Evolutionary conservation across 2,329 filamentous ascomycete genomes (phyloP).

Genomic region (Exophiala alcalophila): DNA sequence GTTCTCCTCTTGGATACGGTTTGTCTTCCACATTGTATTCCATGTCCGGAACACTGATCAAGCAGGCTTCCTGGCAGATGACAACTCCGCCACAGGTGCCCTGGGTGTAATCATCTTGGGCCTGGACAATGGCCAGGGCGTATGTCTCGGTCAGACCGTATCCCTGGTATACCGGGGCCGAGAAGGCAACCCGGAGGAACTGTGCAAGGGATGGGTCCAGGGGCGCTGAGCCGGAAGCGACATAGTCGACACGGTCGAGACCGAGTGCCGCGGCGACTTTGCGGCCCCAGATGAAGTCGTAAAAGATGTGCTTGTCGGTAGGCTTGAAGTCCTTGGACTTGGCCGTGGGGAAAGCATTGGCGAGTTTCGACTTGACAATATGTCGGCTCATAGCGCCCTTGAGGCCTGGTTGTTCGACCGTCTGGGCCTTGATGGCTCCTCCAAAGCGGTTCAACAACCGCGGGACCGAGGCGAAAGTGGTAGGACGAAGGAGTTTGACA

Average conservation of each 20-base stretch:
- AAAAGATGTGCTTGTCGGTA: constrained; percentile 55
- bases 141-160: constrained; percentile 95
- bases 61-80: constrained; percentile 68
- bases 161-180: constrained; percentile 75
- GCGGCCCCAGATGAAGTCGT: constrained; percentile 76
- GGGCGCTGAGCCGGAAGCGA: constrained; percentile 87
- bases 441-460: constrained; percentile 90
- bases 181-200: constrained; percentile 82
- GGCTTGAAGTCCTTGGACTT: constrained; percentile 66
- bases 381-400: constrained; percentile 77
- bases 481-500: constrained; percentile 80
- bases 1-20: constrained; percentile 84
- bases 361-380: constrained; percentile 75
- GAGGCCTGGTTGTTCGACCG: constrained; percentile 73
- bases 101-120: constrained; percentile 65
- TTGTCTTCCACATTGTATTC: constrained; percentile 87
- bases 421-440: constrained; percentile 73
- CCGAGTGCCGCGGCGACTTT: constrained; percentile 84
- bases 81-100: constrained; percentile 79
- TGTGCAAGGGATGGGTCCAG: constrained; percentile 84
- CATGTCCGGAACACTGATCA: constrained; percentile 87
- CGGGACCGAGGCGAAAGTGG: constrained; percentile 81
- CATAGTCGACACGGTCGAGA: constrained; percentile 66
- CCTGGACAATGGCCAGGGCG: constrained; percentile 69
- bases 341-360: constrained; percentile 44